A percentile compares a stretch with the other conserved stretches of the same genome.
phyloP scores from a whole-genome alignment of 768 basidiomycete genomes.

The Favolaschia claudopus region DNA sequence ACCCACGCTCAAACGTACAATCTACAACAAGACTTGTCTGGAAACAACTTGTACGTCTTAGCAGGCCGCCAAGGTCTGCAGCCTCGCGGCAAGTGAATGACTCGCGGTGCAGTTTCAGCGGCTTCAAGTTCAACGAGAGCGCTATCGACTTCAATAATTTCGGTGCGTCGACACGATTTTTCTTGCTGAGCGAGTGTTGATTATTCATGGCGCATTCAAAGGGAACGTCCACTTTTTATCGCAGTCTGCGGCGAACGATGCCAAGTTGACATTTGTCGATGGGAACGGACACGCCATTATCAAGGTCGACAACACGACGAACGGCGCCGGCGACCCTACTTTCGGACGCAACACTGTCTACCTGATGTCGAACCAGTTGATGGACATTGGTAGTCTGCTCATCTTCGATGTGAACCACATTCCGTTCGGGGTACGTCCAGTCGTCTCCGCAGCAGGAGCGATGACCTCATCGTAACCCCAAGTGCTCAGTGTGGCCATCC shows the following conservation, averaged over 20 bases:
- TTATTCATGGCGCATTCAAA: neutral
- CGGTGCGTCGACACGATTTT: neutral
- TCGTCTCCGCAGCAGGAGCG: too few relatives aligned
- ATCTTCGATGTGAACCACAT: constrained; percentile 29
- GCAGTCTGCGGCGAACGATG: constrained; percentile 4
- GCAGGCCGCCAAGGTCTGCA: too few relatives aligned
- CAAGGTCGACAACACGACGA: constrained; percentile 28
- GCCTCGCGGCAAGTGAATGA: neutral
- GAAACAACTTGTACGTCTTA: constrained; percentile 15
- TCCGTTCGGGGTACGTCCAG: constrained; percentile 25
- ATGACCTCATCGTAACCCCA: too few relatives aligned
- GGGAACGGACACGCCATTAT: constrained; percentile 5
- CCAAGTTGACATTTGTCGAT: constrained; percentile 19
- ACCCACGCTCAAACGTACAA: constrained; percentile 18
- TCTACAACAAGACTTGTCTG: constrained; percentile 11
- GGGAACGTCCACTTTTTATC: constrained; percentile 21
- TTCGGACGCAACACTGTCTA: constrained; percentile 27
- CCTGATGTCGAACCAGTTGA: constrained; percentile 13
- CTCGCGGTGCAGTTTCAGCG: constrained; percentile 4
- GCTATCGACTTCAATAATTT: constrained; percentile 19
- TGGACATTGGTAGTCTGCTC: constrained; percentile 23
- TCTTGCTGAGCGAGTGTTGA: neutral
- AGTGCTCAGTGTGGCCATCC: constrained; percentile 23
- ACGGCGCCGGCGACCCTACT: constrained; percentile 8
- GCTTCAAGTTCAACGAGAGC: constrained; percentile 20